These are phyloP conservation scores for Begonia peltatifolia DNA, from an alignment of 306 rosid species.

Conservation along the genomic window DNA sequence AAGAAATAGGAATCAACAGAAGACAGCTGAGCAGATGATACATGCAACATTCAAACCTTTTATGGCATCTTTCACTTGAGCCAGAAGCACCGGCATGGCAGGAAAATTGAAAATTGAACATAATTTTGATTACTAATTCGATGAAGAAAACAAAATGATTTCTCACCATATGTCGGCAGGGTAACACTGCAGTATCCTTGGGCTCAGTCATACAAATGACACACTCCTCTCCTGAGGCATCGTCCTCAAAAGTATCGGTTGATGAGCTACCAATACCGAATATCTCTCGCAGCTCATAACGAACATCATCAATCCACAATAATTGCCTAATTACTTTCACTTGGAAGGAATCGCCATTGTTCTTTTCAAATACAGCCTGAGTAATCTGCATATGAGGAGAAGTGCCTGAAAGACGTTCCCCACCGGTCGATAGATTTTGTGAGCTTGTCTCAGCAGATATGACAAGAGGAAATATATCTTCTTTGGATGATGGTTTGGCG, in stretches of 20 bases:
- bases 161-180: constrained; percentile 89
- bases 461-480: constrained; percentile 66
- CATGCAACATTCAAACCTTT: neutral
- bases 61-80: too few relatives aligned
- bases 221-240: constrained; percentile 69
- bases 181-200: constrained; percentile 69
- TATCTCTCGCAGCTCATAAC: constrained; percentile 73
- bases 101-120: neutral
- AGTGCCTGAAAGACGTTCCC: constrained; percentile 23
- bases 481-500: constrained; percentile 64
- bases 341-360: constrained; percentile 32
- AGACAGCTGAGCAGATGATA: neutral
- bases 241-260: constrained; percentile 38
- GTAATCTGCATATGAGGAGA: constrained; percentile 62
- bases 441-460: constrained; percentile 59
- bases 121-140: neutral
- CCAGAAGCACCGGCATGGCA: too few relatives aligned
- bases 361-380: constrained; percentile 66
- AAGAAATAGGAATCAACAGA: neutral
- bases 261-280: constrained; percentile 65
- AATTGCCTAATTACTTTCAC: constrained; percentile 67
- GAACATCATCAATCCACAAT: constrained; percentile 63
- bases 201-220: constrained; percentile 92
- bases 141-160: constrained; percentile 4
- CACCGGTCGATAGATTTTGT: constrained; percentile 21